Evolutionary conservation across 1,284 basidiomycete species (phyloP), one percentile per base, ranked within the genome.

Genomic region (Ustilago curta): DNA sequence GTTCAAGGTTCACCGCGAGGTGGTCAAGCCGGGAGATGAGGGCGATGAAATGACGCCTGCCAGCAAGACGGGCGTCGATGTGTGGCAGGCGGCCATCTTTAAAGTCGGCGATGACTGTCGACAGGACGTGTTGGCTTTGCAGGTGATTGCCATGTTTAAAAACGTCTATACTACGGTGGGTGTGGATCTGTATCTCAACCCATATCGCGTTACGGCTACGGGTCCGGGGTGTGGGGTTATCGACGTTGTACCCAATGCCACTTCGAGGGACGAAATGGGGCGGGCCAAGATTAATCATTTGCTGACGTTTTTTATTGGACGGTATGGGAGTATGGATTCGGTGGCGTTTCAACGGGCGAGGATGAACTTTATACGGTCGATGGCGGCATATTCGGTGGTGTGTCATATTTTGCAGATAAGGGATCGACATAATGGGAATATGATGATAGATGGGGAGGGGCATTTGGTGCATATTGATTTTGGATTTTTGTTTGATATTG

Each of bases 81-180:
- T 96, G 47, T 98, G 95, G 96, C 94, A 98, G 80, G 91, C 93
- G 76, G 97, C 97, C 8, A 99, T 99, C 73, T 99, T 99, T 91
- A 99, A 99, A 88, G 97, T 99, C 67, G 97, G 97, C 57, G 97
- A 99, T 84, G 97, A 99, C 84, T 99, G 97, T 86, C 90, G 97
- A 47, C 97, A 99, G 86, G 97, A 99, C 80, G 92, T 98, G 21
- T 89, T 99, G 42, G 97, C 97, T 0, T 87, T 99, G 59, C 97
- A 99, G 84, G 88, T 97, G 74, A 99, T 99, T 73, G 97, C 97
- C 9, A 98, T 99, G 94, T 97, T 99, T 89, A 99, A 99, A 87
- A 98, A 97, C 85, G 93, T 98, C 70, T 99, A 96, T 86, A 92
- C 90, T 14, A 83, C 83, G 66, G 90, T 96, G 56, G 97, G 97